Base-by-base conservation (phyloP, 2,329 filamentous ascomycete species). In the Claviceps quebecensis region DNA sequence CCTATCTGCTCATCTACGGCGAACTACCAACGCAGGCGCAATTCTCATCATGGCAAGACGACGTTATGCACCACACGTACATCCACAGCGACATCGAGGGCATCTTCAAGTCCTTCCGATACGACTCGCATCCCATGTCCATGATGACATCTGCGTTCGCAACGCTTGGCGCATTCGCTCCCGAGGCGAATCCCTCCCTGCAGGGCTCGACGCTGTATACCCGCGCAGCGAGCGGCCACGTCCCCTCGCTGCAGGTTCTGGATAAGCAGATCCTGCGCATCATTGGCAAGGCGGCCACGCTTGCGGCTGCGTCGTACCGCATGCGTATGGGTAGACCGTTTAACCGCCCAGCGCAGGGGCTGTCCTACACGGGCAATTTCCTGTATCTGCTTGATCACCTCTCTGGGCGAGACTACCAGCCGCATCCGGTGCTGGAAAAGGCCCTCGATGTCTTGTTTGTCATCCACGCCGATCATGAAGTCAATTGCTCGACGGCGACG, bases 391-490 rank as follows among this genome's bases (percentile, higher is more conserved):
- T 78, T 48, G 74, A 77, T 53, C 61, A 76, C 52, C 66, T 76
- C 2, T 73, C 73, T 7, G 67, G 66, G 1, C 58, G 61, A n/a
- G 71, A 72, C 26, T 72, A 72, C 55, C 61, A 62, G 17, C 75
- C 76, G 0, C 71, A 78, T 52, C 69, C 72, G 0, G 68, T 72
- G 4, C 62, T 79, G 7, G 72, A 72, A 47, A 70, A 69, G 55
- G 70, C 70, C n/a, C 63, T 80, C 16, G 73, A 78, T 50, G 68
- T 69, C 5, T 67, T 80, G 2, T 76, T 76, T 57, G 73, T 78
- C 50, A 69, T 80, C 23, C 75, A 78, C 55, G 72, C 75, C 2
- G 77, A 81, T 56, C 77, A 81, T 58, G 78, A 78, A 54, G 74
- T 80, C 60, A 78, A 78, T 56, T 72, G 75, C 58, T 75, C 74